A percentile compares a stretch with the other conserved stretches of the same genome.
Evolutionary conservation across 345 rosid species (phyloP).

Genomic region (Populus alba): DNA sequence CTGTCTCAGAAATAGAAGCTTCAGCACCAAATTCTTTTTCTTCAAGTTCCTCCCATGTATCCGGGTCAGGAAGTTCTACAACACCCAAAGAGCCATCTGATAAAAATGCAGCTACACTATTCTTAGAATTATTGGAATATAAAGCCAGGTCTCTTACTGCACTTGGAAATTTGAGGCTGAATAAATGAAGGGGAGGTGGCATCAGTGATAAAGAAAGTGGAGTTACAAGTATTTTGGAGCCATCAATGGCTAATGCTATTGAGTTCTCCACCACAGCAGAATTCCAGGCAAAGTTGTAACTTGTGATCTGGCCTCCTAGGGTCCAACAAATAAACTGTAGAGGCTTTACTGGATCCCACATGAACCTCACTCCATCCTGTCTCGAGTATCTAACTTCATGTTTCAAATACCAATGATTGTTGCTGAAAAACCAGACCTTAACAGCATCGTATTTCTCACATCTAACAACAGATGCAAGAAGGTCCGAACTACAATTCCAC

Average conservation of each 20-base stretch:
- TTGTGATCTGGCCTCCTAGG: conserved; percentile 58
- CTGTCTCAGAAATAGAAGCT: conserved; percentile 45
- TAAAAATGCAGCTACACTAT: conserved; percentile 59
- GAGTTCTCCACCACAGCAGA: conserved; percentile 79
- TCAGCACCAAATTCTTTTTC: conserved; percentile 65
- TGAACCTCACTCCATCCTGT: conserved; percentile 61
- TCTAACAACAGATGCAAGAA: conserved; percentile 73
- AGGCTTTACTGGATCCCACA: conserved; percentile 97
- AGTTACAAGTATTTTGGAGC: conserved; percentile 65
- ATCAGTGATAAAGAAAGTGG: conserved; percentile 74
- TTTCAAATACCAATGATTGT: conserved; percentile 90
- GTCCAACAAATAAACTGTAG: conserved; percentile 86
- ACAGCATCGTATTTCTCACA: conserved; percentile 54
- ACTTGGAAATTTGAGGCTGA: conserved; percentile 65
- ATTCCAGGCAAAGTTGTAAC: conserved; percentile 68
- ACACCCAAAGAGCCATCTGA: conserved; percentile 72
- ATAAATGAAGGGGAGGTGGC: conserved; percentile 87
- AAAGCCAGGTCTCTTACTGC: conserved; percentile 65
- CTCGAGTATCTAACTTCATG: conserved; percentile 65
- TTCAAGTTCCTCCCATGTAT: conserved; percentile 78
- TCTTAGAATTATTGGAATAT: conserved; percentile 56
- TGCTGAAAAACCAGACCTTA: conserved; percentile 83
- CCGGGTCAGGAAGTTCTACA: conserved; percentile 67
- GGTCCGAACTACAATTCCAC: conserved; percentile 90
- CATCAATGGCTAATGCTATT: conserved; percentile 77